Evolutionary conservation across 768 basidiomycete genomes (phyloP).

Genomic region (Guyanaporus albipodus): DNA sequence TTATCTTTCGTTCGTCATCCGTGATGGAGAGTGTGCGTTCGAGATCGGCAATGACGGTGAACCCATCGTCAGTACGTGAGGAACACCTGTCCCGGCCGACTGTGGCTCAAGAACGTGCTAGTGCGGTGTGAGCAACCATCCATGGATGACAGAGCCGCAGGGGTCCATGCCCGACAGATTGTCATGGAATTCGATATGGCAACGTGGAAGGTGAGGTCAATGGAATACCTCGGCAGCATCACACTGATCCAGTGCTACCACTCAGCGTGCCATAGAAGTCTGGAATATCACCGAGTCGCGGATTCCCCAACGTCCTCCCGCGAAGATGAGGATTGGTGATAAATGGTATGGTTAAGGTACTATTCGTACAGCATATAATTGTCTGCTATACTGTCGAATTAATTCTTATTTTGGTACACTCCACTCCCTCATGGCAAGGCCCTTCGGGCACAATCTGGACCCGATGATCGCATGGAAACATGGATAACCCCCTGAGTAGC

Average conservation of each 20-base stretch:
- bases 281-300: conserved; percentile 74
- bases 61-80: conserved; percentile 65
- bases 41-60: conserved; percentile 66
- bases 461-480: too few relatives aligned
- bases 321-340: conserved; percentile 51
- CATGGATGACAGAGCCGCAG: conserved; percentile 57
- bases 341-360: conserved; percentile 65
- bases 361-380: not conserved
- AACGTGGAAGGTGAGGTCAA: conserved; percentile 70
- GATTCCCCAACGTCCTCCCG: conserved; percentile 71
- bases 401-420: too few relatives aligned
- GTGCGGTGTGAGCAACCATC: conserved; percentile 63
- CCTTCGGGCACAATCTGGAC: too few relatives aligned
- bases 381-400: conserved; percentile 7
- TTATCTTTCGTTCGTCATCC: conserved; percentile 88
- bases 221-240: not conserved
- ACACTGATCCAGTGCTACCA: not conserved
- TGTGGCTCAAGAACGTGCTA: conserved; percentile 22
- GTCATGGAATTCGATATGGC: conserved; percentile 91
- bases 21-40: conserved; percentile 76
- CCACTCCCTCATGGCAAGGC: too few relatives aligned
- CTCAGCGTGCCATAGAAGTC: conserved; percentile 79
- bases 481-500: too few relatives aligned
- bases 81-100: not conserved
- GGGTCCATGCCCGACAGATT: conserved; percentile 74